Evolutionary conservation across 2,329 filamentous ascomycete species (phyloP), one percentile per base, ranked within the genome.

Genomic region (Fusarium sp.): DNA sequence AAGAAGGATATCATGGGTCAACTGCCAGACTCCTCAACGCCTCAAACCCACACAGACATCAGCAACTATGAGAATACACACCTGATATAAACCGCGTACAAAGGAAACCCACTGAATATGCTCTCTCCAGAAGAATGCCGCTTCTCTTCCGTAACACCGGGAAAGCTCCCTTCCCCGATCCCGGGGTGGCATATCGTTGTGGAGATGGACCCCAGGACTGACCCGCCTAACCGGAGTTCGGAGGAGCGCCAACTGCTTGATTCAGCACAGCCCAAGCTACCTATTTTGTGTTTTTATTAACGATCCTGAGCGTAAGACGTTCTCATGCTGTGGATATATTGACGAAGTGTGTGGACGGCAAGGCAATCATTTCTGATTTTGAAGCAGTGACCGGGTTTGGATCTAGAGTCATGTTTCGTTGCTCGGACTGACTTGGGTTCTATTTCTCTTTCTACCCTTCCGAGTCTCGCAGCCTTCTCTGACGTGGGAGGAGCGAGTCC

Each of bases 161-260:
- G 67, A 74, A 69, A 61, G 63, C 67, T 69, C 73, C 63, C 57
- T 65, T 60, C 63, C 66, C 68, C 74, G 72, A 68, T 76, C 56
- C 75, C 75, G 75, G 75, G 63, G 70, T 76, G 74, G 74, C 58
- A 68, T 73, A 62, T 59, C 42, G 45, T 39, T 57, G 63, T 72
- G 72, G 66, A 51, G 52, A 60, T 60, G 44, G 62, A 65, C 65
- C 59, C 69, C 66, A 66, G 52, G 65, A 73, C 69, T 68, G 69
- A 72, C 71, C 75, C 75, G 65, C 72, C 59, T 57, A 67, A 60
- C 75, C 75, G 75, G 75, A 75, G 67, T 74, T 77, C 75, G 75
- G 75, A 72, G 74, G 56, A 66, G 61, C 66, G 58, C 59, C 58
- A 58, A 73, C 69, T 72, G 59, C 63, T 74, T 47, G 47, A 65